Evolutionary conservation across 345 rosid genomes (phyloP).

Genomic region (Moricandia moricandioides): DNA sequence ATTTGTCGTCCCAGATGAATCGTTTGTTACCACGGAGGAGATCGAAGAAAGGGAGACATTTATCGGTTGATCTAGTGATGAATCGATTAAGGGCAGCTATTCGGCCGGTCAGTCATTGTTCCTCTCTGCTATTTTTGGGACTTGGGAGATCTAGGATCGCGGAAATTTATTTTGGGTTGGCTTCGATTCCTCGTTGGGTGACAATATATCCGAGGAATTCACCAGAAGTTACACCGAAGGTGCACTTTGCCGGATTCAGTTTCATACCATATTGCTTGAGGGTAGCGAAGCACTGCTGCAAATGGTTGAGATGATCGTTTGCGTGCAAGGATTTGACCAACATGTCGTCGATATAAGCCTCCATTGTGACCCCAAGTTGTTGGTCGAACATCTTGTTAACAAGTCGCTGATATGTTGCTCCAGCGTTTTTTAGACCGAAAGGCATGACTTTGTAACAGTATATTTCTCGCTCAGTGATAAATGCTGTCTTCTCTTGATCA

Average conservation of each 20-base stretch:
- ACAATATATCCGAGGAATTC: too few relatives aligned
- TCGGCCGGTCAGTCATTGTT: neutral
- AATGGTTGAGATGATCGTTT: too few relatives aligned
- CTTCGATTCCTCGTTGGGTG: neutral
- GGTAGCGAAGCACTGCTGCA: too few relatives aligned
- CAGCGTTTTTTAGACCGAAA: too few relatives aligned
- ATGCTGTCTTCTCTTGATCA: too few relatives aligned
- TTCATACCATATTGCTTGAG: too few relatives aligned
- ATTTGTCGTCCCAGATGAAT: neutral
- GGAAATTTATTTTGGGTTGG: neutral
- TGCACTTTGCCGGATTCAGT: too few relatives aligned
- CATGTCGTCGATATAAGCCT: neutral
- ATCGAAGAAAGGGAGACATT: neutral
- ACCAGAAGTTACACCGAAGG: too few relatives aligned
- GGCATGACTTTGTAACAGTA: too few relatives aligned
- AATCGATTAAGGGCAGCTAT: neutral
- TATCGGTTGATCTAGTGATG: neutral
- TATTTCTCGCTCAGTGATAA: too few relatives aligned
- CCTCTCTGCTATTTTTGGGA: neutral
- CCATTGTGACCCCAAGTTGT: neutral
- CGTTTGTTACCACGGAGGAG: neutral
- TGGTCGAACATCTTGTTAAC: neutral
- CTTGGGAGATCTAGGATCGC: neutral
- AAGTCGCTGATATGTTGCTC: neutral
- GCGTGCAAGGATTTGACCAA: neutral